Evolutionary conservation across 1,284 basidiomycete genomes (phyloP).

Genomic region (Microbotryum lychnidis-dioicae): DNA sequence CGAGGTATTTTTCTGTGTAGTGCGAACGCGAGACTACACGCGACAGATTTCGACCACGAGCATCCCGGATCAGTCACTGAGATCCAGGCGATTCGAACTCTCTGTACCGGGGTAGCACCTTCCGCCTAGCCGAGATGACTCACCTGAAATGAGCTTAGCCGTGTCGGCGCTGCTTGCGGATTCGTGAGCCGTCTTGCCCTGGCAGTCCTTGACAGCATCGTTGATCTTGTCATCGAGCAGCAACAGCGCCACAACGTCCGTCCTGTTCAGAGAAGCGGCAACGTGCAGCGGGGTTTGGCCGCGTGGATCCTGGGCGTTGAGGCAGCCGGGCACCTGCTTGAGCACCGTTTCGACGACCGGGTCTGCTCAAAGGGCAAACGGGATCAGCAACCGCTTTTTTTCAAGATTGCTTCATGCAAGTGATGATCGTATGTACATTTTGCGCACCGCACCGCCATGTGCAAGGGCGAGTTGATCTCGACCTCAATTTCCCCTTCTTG

Average conservation of each 20-base stretch:
- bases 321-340: slow-evolving; percentile 21
- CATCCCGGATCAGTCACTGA: not conserved
- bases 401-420: not conserved
- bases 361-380: slow-evolving; percentile 16
- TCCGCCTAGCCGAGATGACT: slow-evolving; percentile 30
- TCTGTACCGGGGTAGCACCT: not conserved
- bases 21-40: slow-evolving; percentile 67
- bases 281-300: slow-evolving; percentile 80
- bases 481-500: not conserved
- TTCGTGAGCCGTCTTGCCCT: slow-evolving; percentile 65
- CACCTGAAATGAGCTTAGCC: slow-evolving; percentile 68
- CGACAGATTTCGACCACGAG: not conserved
- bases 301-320: slow-evolving; percentile 36
- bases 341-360: slow-evolving; percentile 35
- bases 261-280: slow-evolving; percentile 68
- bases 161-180: slow-evolving; percentile 55
- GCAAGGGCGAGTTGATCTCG: slow-evolving; percentile 26
- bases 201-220: slow-evolving; percentile 64
- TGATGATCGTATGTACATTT: slow-evolving; percentile 16
- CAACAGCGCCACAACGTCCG: slow-evolving; percentile 54
- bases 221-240: slow-evolving; percentile 44
- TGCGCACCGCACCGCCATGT: slow-evolving; percentile 34
- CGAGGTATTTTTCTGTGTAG: slow-evolving; percentile 66
- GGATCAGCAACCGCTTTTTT: not conserved
- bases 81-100: not conserved